Conservation (phyloP, 441 rosid genomes). For the Geranium incanum region DNA sequence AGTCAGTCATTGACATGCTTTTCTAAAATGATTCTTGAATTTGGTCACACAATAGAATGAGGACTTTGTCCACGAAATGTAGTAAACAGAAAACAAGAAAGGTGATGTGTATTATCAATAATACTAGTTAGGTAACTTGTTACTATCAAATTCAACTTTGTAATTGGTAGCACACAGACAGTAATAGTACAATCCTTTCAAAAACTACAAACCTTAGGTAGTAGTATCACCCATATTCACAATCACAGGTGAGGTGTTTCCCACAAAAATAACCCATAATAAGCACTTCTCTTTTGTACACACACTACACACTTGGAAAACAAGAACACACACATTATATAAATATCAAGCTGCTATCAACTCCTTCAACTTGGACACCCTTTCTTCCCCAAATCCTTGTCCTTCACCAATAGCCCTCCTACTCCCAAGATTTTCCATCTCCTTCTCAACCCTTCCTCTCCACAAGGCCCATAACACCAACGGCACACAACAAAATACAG, state of each 20-base stretch:
- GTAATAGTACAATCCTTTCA: slow-evolving; percentile 6
- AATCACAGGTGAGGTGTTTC: not conserved
- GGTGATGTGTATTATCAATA: not conserved
- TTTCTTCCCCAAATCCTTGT: not conserved
- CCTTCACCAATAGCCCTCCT: not conserved
- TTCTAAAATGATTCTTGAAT: not conserved
- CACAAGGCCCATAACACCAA: slow-evolving; percentile 63
- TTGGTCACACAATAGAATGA: not conserved
- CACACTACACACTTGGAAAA: slow-evolving; percentile 7
- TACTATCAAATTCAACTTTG: slow-evolving; percentile 1
- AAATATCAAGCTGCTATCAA: not conserved
- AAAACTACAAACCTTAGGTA: slow-evolving; percentile 1
- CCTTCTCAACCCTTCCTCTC: not conserved
- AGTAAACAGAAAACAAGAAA: not conserved
- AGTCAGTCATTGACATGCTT: not conserved
- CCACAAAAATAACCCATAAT: not conserved
- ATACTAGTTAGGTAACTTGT: not conserved
- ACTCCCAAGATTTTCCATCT: not conserved
- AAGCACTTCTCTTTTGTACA: not conserved
- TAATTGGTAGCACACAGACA: slow-evolving; percentile 3
- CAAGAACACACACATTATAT: slow-evolving; percentile 1
- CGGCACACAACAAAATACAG: slow-evolving; percentile 58
- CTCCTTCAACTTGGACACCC: not conserved
- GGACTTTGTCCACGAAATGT: not conserved
- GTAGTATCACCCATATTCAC: slow-evolving; percentile 6